A percentile compares a stretch with the other conserved stretches of the same genome.
These are phyloP conservation scores for Curvularia sp. DNA, from an alignment of 2,329 filamentous ascomycete species.

Conservation along the genomic window DNA sequence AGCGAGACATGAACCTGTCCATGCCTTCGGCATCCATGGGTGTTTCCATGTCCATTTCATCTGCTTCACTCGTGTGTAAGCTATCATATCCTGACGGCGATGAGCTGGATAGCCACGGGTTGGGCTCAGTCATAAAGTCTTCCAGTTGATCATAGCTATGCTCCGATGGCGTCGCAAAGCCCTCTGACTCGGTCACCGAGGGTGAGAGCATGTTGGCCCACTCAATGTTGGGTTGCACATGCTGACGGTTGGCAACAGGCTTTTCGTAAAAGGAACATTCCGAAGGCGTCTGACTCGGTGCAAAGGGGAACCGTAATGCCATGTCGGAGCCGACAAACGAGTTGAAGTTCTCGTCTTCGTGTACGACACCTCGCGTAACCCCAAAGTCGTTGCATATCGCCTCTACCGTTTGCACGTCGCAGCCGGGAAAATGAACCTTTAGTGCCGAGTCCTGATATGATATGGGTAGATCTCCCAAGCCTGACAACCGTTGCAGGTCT, in stretches of 20 bases:
- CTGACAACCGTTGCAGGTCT: conserved; percentile 79
- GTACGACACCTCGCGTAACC: conserved; percentile 78
- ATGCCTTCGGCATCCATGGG: conserved; percentile 69
- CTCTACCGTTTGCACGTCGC: conserved; percentile 83
- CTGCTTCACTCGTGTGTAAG: conserved; percentile 62
- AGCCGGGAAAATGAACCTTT: conserved; percentile 88
- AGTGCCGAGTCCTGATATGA: conserved; percentile 72
- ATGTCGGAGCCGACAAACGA: conserved; percentile 70
- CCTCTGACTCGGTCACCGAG: conserved; percentile 41
- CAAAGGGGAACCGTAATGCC: conserved; percentile 85
- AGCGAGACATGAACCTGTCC: conserved; percentile 70
- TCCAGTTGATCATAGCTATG: conserved; percentile 51
- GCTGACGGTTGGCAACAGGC: conserved; percentile 47
- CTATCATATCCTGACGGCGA: conserved; percentile 64
- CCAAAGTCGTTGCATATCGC: conserved; percentile 84
- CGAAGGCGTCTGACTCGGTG: conserved; percentile 65
- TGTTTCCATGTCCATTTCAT: conserved; percentile 46
- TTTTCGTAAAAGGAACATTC: conserved; percentile 58
- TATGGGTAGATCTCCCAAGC: conserved; percentile 84
- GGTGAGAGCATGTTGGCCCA: conserved; percentile 66
- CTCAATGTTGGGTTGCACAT: conserved; percentile 55
- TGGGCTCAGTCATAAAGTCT: conserved; percentile 52
- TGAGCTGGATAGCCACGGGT: conserved; percentile 61
- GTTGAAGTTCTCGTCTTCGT: conserved; percentile 81
- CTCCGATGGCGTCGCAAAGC: conserved; percentile 52